Evolutionary conservation across 805 yeast species (phyloP).

Genomic region (Metschnikowia cubensis): DNA sequence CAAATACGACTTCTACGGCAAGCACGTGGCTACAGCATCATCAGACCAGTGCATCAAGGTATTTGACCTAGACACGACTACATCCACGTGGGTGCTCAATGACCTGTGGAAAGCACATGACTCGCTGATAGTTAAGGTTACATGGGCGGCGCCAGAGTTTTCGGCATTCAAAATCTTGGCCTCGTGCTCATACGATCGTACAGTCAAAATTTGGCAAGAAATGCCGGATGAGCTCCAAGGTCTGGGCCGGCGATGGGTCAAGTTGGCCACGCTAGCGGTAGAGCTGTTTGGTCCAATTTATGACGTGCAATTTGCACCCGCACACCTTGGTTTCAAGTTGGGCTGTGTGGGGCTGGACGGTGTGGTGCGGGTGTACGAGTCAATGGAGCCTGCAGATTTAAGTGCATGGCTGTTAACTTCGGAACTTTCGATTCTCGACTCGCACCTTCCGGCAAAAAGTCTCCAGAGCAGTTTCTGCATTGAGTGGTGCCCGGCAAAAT

Average conservation of each 20-base stretch:
- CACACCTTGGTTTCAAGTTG: conserved; percentile 72
- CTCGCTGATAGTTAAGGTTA: conserved; percentile 72
- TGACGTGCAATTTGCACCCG: conserved; percentile 86
- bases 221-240: conserved; percentile 69
- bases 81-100: conserved; percentile 74
- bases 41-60: conserved; percentile 92
- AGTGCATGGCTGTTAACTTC: conserved; percentile 75
- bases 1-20: conserved; percentile 89
- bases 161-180: conserved; percentile 72
- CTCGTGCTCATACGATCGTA: conserved; percentile 84
- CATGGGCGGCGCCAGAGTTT: conserved; percentile 94
- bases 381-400: conserved; percentile 84
- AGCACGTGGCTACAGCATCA: conserved; percentile 88
- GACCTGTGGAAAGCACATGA: conserved; percentile 97
- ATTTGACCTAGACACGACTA: conserved; percentile 65
- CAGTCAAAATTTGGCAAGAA: conserved; percentile 89
- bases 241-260: conserved; percentile 82
- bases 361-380: conserved; percentile 76
- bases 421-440: conserved; percentile 62
- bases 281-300: conserved; percentile 88
- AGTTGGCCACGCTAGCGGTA: conserved; percentile 63
- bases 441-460: conserved; percentile 69
- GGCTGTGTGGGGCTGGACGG: conserved; percentile 93
- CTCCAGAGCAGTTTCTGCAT: conserved; percentile 81
- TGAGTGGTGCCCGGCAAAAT: conserved; percentile 88